A percentile compares a stretch with the other conserved stretches of the same genome.
Conservation (phyloP, 2,329 filamentous ascomycete genomes). For the Colletotrichum sp. region DNA sequence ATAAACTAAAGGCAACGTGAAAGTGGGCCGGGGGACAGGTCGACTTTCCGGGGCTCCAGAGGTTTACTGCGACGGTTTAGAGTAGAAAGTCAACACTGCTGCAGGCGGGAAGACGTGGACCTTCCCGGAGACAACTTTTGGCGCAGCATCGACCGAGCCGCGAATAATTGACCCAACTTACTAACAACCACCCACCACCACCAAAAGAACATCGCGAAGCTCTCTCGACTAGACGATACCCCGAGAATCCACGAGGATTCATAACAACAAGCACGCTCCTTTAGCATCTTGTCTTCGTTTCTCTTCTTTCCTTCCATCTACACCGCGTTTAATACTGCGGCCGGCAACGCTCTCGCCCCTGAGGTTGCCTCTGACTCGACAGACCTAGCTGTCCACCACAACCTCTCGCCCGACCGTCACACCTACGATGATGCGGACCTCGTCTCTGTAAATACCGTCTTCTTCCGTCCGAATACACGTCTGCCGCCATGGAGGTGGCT, state of each 20-base stretch:
- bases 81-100: conserved; percentile 17
- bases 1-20: background rate
- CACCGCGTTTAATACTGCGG: background rate
- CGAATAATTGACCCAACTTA: background rate
- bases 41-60: background rate
- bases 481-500: conserved; percentile 57
- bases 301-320: background rate
- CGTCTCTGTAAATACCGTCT: conserved; percentile 19
- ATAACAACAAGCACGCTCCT: conserved; percentile 1
- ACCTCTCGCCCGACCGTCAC: background rate
- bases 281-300: background rate
- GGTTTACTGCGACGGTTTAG: background rate
- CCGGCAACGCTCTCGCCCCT: conserved; percentile 3
- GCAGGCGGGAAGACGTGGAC: background rate
- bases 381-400: background rate
- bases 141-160: background rate
- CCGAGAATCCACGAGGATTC: background rate
- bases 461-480: conserved; percentile 19
- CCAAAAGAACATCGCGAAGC: background rate
- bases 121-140: background rate
- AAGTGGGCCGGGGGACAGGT: conserved; percentile 13
- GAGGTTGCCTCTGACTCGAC: conserved; percentile 8
- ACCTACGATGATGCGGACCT: conserved; percentile 18
- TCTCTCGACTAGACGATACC: conserved; percentile 14
- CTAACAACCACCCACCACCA: background rate